These are phyloP conservation scores for Arthrobotrys megalospora DNA, from an alignment of 2,329 filamentous ascomycete genomes.

Conservation along the genomic window DNA sequence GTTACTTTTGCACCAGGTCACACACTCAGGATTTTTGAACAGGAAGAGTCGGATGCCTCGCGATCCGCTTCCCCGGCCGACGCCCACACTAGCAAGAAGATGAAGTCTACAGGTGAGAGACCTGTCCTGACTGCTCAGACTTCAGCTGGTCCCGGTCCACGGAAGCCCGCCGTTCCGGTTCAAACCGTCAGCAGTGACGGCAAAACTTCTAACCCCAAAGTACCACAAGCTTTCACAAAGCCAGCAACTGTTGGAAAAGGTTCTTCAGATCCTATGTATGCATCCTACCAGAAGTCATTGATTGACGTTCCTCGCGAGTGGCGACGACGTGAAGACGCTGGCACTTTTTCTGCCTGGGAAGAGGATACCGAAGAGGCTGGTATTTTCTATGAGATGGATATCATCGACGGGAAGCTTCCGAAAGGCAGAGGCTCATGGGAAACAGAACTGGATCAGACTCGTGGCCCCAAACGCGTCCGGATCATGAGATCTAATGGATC, in stretches of 20 bases:
- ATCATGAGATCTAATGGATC: slow-evolving; percentile 37
- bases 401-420: slow-evolving; percentile 51
- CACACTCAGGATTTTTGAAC: slow-evolving; percentile 30
- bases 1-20: slow-evolving; percentile 43
- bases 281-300: slow-evolving; percentile 48
- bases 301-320: slow-evolving; percentile 50
- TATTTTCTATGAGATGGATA: slow-evolving; percentile 53
- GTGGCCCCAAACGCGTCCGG: slow-evolving; percentile 44
- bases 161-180: slow-evolving; percentile 15
- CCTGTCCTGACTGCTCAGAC: neutral
- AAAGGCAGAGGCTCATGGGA: slow-evolving; percentile 57
- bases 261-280: slow-evolving; percentile 38
- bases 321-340: slow-evolving; percentile 29
- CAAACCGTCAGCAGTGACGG: neutral
- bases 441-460: slow-evolving; percentile 49
- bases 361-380: slow-evolving; percentile 51
- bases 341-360: slow-evolving; percentile 56
- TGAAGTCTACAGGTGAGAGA: neutral
- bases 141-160: neutral
- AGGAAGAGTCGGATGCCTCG: slow-evolving; percentile 18
- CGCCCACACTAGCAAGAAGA: slow-evolving; percentile 30
- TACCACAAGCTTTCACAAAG: slow-evolving; percentile 31
- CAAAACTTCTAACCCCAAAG: neutral
- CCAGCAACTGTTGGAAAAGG: slow-evolving; percentile 35
- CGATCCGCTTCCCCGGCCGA: slow-evolving; percentile 27